Base-by-base conservation (phyloP, 2,329 filamentous ascomycete species). In the Penicillium sp. region DNA sequence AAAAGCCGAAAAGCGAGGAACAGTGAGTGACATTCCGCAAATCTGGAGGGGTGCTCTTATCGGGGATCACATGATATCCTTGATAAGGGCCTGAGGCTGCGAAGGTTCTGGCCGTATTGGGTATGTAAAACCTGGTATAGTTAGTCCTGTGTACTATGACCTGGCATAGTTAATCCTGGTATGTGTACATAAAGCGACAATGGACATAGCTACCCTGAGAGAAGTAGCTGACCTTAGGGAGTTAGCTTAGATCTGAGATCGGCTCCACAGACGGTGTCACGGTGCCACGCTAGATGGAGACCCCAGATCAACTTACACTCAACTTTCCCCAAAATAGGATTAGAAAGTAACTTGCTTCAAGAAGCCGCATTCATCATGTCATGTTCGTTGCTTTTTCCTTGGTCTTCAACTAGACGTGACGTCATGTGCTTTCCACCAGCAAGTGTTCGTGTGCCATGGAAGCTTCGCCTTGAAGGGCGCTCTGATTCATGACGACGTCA, bases 401-500 rank as follows among this genome's bases (percentile, higher is more conserved):
- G 31, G 14, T 34, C 31, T 34, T 34, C 31, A 8, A 18, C 31
- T 20, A 40, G 14, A 40, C 40, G 34, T 49, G 47, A 54, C 49
- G 50, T 47, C 49, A 56, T 55, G 46, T 27, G 35, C 39, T 38
- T 35, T 51, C 42, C 46, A 20, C n/a, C n/a, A n/a, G n/a, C n/a
- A n/a, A n/a, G n/a, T n/a, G n/a, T n/a, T n/a, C n/a, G n/a, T n/a
- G n/a, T n/a, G n/a, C n/a, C n/a, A n/a, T n/a, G n/a, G n/a, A n/a
- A n/a, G n/a, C n/a, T n/a, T n/a, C n/a, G n/a, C n/a, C n/a, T n/a
- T 45, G 8, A 9, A 8, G 24, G 24, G 42, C 29, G 44, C 49
- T 48, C 48, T 55, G 55, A 56, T 51, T 58, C 53, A 64, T 64
- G 57, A 59, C 60, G 57, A 65, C 62, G 62, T 65, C 62, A 65